Percentiles rank a stretch among this genome's conserved stretches.
These are phyloP conservation scores for Candida bentonensis DNA, from an alignment of 805 yeast genomes.

Conservation along the genomic window DNA sequence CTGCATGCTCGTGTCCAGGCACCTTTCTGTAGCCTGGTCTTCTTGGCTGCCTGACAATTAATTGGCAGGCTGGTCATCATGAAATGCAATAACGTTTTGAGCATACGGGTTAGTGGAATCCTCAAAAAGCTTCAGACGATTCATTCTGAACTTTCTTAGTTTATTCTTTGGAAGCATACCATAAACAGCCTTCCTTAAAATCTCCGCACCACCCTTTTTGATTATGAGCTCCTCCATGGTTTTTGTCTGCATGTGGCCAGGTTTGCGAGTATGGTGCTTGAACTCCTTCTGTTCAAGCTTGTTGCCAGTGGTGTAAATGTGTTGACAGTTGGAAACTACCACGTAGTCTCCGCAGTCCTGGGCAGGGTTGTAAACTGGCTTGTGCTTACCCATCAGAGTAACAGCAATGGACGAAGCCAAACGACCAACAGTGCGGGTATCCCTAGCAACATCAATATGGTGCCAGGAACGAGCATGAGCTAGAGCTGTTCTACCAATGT, in stretches of 20 bases:
- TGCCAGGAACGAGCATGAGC: slow-evolving; percentile 89
- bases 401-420: slow-evolving; percentile 80
- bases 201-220: slow-evolving; percentile 80
- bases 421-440: slow-evolving; percentile 78
- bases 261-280: slow-evolving; percentile 80
- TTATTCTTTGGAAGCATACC: slow-evolving; percentile 94
- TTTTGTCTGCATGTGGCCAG: slow-evolving; percentile 74
- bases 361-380: slow-evolving; percentile 66
- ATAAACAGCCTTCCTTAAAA: slow-evolving; percentile 74
- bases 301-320: slow-evolving; percentile 70
- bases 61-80: slow-evolving; percentile 66
- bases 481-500: slow-evolving; percentile 40
- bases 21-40: no score
- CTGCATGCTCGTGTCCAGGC: no score
- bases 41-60: no score
- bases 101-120: slow-evolving; percentile 81
- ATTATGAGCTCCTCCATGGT: slow-evolving; percentile 66
- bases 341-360: slow-evolving; percentile 93
- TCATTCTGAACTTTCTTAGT: slow-evolving; percentile 63
- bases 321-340: slow-evolving; percentile 85
- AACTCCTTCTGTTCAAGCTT: slow-evolving; percentile 70
- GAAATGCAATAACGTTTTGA: slow-evolving; percentile 70
- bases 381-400: slow-evolving; percentile 91
- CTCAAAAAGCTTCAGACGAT: slow-evolving; percentile 74
- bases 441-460: slow-evolving; percentile 80